Percentiles rank a stretch among this genome's conserved stretches.
Evolutionary conservation across 1,139 yeast genomes (phyloP).

Genomic region (Ogataea hybrid): DNA sequence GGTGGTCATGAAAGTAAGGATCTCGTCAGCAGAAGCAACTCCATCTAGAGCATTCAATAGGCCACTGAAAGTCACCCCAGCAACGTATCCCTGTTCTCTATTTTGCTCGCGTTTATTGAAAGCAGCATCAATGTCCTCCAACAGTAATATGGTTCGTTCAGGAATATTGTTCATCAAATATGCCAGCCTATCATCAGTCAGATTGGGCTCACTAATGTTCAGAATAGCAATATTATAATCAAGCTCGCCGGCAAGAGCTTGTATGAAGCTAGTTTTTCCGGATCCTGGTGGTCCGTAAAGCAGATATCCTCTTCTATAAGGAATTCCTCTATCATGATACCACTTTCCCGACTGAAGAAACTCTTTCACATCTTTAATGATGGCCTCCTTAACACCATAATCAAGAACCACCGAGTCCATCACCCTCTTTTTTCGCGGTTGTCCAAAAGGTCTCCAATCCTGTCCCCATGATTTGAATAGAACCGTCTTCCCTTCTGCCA

Average conservation of each 20-base stretch:
- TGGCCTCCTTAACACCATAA: constrained; percentile 61
- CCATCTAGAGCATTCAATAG: constrained; percentile 93
- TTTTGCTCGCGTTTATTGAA: constrained; percentile 79
- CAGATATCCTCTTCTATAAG: constrained; percentile 92
- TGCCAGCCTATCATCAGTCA: constrained; percentile 91
- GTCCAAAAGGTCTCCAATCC: constrained; percentile 98
- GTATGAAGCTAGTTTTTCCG: constrained; percentile 94
- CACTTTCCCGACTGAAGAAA: constrained; percentile 79
- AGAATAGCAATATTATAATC: constrained; percentile 94
- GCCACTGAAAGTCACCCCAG: constrained; percentile 97
- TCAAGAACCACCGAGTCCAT: constrained; percentile 89
- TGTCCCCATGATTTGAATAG: constrained; percentile 95
- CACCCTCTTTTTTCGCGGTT: constrained; percentile 84
- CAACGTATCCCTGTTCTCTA: constrained; percentile 64
- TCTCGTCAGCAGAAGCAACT: constrained; percentile 97
- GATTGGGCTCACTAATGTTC: constrained; percentile 83
- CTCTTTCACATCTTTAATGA: constrained; percentile 73
- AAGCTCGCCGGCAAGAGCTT: constrained; percentile 93
- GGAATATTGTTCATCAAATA: constrained; percentile 97
- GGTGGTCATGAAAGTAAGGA: constrained; percentile 96
- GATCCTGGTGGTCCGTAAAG: constrained; percentile 98
- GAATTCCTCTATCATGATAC: constrained; percentile 96
- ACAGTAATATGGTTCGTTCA: constrained; percentile 73
- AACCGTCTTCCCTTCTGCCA: constrained; percentile 92
- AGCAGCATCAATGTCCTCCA: constrained; percentile 97